Conservation (phyloP, 2,329 filamentous ascomycete genomes). For the Fusarium odoratissimum region DNA sequence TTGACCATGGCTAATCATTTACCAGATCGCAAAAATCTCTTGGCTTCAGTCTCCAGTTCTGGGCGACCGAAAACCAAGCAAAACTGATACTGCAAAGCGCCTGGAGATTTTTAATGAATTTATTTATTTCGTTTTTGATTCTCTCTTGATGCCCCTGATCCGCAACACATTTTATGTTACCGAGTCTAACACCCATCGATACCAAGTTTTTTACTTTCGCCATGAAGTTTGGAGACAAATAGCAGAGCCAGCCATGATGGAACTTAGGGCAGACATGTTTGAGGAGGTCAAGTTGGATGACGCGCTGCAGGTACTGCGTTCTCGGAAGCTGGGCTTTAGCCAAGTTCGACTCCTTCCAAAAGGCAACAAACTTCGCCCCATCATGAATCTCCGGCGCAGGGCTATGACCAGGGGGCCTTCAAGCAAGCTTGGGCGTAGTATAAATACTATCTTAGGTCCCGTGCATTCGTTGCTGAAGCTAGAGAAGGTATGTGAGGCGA, state of each 20-base stretch:
- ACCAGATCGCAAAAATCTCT: conserved; percentile 71
- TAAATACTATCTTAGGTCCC: conserved; percentile 70
- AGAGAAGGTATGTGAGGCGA: conserved; percentile 73
- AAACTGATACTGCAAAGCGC: conserved; percentile 80
- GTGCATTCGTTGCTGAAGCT: conserved; percentile 81
- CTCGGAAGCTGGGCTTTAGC: conserved; percentile 78
- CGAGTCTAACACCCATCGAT: conserved; percentile 83
- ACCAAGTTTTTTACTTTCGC: conserved; percentile 90
- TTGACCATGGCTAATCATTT: background rate
- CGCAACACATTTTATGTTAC: conserved; percentile 94
- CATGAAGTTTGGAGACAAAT: conserved; percentile 90
- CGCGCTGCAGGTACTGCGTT: conserved; percentile 68
- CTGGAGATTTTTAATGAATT: conserved; percentile 85
- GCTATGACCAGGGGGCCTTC: conserved; percentile 68
- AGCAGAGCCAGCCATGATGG: conserved; percentile 76
- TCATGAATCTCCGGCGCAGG: conserved; percentile 84
- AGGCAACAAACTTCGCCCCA: conserved; percentile 77
- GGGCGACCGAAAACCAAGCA: conserved; percentile 67
- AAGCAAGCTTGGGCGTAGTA: conserved; percentile 64
- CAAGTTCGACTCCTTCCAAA: conserved; percentile 88
- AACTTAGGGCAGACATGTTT: conserved; percentile 79
- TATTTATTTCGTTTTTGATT: conserved; percentile 93
- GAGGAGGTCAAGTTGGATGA: conserved; percentile 75
- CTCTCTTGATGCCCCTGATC: conserved; percentile 86
- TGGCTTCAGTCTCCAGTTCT: conserved; percentile 76